Percentiles rank a stretch among this genome's conserved stretches.
Evolutionary conservation across 139 green algal species (phyloP).

Genomic region (Chlorella ohadii): DNA sequence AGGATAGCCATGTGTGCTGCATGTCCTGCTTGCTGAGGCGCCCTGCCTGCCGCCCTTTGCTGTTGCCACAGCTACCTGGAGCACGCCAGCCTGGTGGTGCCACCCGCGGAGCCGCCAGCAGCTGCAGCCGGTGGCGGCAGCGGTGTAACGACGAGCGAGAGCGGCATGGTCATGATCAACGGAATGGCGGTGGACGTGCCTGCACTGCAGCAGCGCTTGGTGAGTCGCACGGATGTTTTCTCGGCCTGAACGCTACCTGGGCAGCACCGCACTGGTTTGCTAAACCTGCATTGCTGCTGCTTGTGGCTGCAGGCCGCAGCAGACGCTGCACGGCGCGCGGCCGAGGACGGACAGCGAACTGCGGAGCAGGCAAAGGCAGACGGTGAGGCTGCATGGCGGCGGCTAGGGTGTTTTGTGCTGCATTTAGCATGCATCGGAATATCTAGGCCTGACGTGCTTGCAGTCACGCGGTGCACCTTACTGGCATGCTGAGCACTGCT

Average conservation of each 20-base stretch:
- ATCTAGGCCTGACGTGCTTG: too few species aligned
- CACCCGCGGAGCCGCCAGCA: slow-evolving; percentile 1
- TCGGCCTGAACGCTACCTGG: too few species aligned
- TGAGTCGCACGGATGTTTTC: not conserved
- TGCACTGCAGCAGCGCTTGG: slow-evolving; percentile 16
- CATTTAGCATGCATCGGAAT: too few species aligned
- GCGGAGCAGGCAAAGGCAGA: not conserved
- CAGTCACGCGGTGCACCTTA: too few species aligned
- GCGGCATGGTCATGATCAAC: not conserved
- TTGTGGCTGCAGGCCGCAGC: not conserved
- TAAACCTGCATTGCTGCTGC: not conserved
- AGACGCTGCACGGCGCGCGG: not conserved
- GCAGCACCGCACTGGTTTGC: not conserved
- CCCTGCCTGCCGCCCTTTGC: not conserved
- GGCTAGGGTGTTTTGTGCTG: not conserved
- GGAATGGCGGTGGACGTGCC: not conserved
- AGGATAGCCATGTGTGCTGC: not conserved
- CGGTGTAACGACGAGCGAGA: not conserved
- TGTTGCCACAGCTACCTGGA: slow-evolving; percentile 27
- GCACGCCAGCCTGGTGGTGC: slow-evolving; percentile 9
- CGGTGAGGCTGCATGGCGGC: not conserved
- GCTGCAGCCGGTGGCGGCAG: not conserved
- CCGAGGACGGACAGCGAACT: not conserved
- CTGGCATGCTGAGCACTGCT: not conserved
- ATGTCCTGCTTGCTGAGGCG: not conserved